phyloP scores from a whole-genome alignment of 805 yeast species.

The Wickerhamomyces alni region DNA sequence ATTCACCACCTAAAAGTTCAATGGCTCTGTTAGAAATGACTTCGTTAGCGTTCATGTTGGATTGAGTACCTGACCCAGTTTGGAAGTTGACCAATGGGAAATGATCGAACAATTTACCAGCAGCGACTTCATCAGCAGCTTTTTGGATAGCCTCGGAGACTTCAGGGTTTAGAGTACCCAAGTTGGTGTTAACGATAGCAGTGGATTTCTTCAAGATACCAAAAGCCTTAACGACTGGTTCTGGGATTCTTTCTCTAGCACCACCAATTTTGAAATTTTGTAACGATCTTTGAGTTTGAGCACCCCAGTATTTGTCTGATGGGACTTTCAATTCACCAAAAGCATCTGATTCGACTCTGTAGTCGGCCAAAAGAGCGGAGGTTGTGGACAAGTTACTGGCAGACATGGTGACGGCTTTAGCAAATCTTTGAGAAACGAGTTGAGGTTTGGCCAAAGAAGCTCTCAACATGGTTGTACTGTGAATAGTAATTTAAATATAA shows the following conservation, averaged over 20 bases:
- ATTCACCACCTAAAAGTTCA: slow-evolving; percentile 85
- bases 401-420: slow-evolving; percentile 1
- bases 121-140: slow-evolving; percentile 93
- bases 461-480: slow-evolving; percentile 1
- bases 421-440: not conserved
- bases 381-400: slow-evolving; percentile 6
- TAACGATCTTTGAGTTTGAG: slow-evolving; percentile 92
- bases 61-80: slow-evolving; percentile 98
- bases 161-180: slow-evolving; percentile 82
- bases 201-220: slow-evolving; percentile 94
- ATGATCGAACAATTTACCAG: slow-evolving; percentile 87
- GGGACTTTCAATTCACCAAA: slow-evolving; percentile 95
- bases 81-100: slow-evolving; percentile 98
- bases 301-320: slow-evolving; percentile 89
- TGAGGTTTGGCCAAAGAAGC: not conserved
- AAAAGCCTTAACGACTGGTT: slow-evolving; percentile 84
- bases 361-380: slow-evolving; percentile 6
- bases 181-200: slow-evolving; percentile 78
- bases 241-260: slow-evolving; percentile 81
- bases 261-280: slow-evolving; percentile 97
- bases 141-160: slow-evolving; percentile 78
- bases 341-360: slow-evolving; percentile 85
- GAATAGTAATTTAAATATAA: not conserved
- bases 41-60: slow-evolving; percentile 98
- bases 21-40: slow-evolving; percentile 98